Base-by-base conservation (phyloP, 495 filamentous ascomycete genomes). In the Xylaria cubensis region DNA sequence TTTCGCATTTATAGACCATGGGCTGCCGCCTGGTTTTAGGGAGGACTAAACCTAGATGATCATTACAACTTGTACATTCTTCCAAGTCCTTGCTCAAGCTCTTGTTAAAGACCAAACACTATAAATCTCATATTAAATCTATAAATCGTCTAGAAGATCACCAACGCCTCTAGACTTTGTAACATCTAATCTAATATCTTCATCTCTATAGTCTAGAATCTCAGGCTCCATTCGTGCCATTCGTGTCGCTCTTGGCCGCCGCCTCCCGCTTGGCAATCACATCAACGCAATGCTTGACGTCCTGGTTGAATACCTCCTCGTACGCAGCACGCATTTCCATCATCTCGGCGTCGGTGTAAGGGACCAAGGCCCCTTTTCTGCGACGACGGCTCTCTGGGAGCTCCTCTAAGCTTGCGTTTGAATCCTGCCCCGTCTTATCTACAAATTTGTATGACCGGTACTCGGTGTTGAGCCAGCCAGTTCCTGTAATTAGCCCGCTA, bases 381-480 rank as follows among this genome's bases (percentile, higher is more conserved):
- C 78, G 71, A 58, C 80, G 83, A 75, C 92, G 88, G 66, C 90
- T 90, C 64, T 81, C 76, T 56, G 84, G 82, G 12, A 89, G 92
- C 77, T 92, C 89, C 71, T 83, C 71, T 39, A 92, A 74, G 41
- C 91, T 79, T 8, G 89, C 88, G 19, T 90, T 87, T 64, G 89
- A 87, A 64, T 90, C 88, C 61, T 84, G 82, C 50, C 86, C 84
- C 32, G 85, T 79, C 26, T 81, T 81, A 32, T 90, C 85, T 5
- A 80, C 82, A 82, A 97, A 97, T 41, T 81, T 81, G 80, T 92
- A 98, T 9, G 88, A 90, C 63, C 95, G 90, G 77, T 86, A 92
- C 81, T 97, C 94, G 13, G 91, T 91, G 80, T 98, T 97, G 12
- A 74, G 74, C 95, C 95, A 97, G 21, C 93, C 93, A 0, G 94